phyloP scores from a whole-genome alignment of 768 basidiomycete species.

The Tricholoma sp. region DNA sequence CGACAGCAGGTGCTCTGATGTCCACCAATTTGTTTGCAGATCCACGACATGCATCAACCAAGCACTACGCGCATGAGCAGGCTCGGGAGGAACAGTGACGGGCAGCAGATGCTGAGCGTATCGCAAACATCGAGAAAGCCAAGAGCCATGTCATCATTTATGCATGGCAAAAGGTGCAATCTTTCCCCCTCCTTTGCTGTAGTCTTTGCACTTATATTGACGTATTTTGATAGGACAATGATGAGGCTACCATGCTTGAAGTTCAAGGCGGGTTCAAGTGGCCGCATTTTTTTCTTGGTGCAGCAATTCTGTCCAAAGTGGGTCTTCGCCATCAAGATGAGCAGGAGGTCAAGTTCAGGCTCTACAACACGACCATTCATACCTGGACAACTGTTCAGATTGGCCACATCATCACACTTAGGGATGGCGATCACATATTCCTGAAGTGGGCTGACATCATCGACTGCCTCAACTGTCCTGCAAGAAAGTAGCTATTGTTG shows the following conservation, averaged over 20 bases:
- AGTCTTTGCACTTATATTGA: not conserved
- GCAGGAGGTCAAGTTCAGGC: not conserved
- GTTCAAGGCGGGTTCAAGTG: conserved; percentile 3
- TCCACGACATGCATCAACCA: not conserved
- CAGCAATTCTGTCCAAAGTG: not conserved
- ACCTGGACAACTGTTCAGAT: conserved; percentile 3
- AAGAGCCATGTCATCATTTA: not conserved
- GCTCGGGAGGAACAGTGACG: not conserved
- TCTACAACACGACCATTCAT: not conserved
- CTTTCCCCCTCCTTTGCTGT: not conserved
- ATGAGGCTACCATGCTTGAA: not conserved
- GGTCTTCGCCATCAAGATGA: not conserved
- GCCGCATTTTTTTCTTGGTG: not conserved
- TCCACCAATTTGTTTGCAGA: not conserved
- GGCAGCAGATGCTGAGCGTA: not conserved
- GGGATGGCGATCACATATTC: conserved; percentile 2
- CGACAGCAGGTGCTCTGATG: not conserved
- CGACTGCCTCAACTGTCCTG: not conserved
- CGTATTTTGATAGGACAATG: not conserved
- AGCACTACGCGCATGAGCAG: not conserved
- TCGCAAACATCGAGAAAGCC: not conserved
- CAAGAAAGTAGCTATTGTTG: too few species aligned
- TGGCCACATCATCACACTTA: not conserved
- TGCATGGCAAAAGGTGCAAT: not conserved
- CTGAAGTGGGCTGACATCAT: not conserved